A percentile compares a stretch with the other conserved stretches of the same genome.
These are phyloP conservation scores for Cercospora zeina DNA, from an alignment of 2,329 filamentous ascomycete genomes.

Conservation along the genomic window DNA sequence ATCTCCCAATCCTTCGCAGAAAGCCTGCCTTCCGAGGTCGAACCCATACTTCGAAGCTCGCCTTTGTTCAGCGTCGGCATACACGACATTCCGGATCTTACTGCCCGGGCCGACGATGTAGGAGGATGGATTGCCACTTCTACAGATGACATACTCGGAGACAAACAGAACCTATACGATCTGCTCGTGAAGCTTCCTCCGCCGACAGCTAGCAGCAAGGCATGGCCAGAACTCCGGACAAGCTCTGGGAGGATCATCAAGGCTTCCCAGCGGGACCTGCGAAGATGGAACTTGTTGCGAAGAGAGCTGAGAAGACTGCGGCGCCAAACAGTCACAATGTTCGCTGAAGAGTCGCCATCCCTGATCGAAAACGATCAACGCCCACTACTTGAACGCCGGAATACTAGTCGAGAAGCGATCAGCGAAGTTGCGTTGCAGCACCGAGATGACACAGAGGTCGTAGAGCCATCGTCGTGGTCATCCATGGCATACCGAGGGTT, in stretches of 20 bases:
- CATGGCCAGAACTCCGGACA: conserved; percentile 68
- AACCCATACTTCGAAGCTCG: conserved; percentile 64
- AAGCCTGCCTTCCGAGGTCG: conserved; percentile 56
- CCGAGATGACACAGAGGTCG: conserved; percentile 40
- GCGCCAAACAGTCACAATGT: conserved; percentile 42
- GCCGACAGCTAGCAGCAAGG: conserved; percentile 39
- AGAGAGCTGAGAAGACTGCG: conserved; percentile 30
- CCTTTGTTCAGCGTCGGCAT: conserved; percentile 93
- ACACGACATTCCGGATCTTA: conserved; percentile 81
- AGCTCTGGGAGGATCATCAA: conserved; percentile 68
- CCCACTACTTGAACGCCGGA: conserved; percentile 31
- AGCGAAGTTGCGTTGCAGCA: conserved; percentile 27
- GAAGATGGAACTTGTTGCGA: conserved; percentile 71
- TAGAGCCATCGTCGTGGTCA: conserved; percentile 64
- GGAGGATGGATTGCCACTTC: conserved; percentile 89
- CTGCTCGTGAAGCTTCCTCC: conserved; percentile 68
- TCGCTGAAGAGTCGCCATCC: conserved; percentile 30
- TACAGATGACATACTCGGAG: conserved; percentile 86
- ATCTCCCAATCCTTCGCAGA: conserved; percentile 74
- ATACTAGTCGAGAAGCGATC: conserved; percentile 23
- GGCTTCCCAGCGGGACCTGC: conserved; percentile 86
- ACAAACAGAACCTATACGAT: conserved; percentile 86
- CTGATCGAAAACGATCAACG: conserved; percentile 19
- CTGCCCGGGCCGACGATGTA: conserved; percentile 52
- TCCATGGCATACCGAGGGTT: conserved; percentile 77